A percentile compares a stretch with the other conserved stretches of the same genome.
Evolutionary conservation across 139 green algal species (phyloP).

Genomic region (Chlamydomonas sp.): DNA sequence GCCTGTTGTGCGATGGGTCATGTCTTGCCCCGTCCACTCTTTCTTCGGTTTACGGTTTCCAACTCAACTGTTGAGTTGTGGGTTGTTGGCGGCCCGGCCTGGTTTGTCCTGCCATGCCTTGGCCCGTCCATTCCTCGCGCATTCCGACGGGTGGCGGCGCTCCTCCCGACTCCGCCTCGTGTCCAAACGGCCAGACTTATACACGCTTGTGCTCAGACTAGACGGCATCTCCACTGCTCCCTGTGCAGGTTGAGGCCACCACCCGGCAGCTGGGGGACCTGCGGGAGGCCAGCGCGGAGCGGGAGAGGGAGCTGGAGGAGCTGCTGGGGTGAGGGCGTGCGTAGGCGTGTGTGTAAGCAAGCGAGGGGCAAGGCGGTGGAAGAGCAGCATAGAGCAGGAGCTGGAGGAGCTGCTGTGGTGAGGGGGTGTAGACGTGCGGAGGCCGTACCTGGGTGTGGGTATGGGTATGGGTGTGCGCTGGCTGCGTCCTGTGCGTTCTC

Average conservation of each 20-base stretch:
- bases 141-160: too few species aligned
- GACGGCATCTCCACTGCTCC: neutral
- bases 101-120: too few species aligned
- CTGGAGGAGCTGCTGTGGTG: neutral
- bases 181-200: neutral
- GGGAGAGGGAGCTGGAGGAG: neutral
- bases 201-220: neutral
- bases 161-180: too few species aligned
- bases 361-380: too few species aligned
- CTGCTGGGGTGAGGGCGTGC: neutral
- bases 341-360: too few species aligned
- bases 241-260: neutral
- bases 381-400: constrained; percentile 1
- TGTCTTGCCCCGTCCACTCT: too few species aligned
- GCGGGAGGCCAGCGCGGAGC: neutral
- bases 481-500: neutral
- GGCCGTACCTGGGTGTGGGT: neutral
- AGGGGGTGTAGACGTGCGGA: neutral
- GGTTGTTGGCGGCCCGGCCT: too few species aligned
- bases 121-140: too few species aligned
- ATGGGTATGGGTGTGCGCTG: neutral
- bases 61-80: too few species aligned
- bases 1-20: too few species aligned
- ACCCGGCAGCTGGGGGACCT: constrained; percentile 8
- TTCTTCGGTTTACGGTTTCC: too few species aligned